These are phyloP conservation scores for Reutealis trisperma DNA, from an alignment of 345 rosid species.

Conservation along the genomic window DNA sequence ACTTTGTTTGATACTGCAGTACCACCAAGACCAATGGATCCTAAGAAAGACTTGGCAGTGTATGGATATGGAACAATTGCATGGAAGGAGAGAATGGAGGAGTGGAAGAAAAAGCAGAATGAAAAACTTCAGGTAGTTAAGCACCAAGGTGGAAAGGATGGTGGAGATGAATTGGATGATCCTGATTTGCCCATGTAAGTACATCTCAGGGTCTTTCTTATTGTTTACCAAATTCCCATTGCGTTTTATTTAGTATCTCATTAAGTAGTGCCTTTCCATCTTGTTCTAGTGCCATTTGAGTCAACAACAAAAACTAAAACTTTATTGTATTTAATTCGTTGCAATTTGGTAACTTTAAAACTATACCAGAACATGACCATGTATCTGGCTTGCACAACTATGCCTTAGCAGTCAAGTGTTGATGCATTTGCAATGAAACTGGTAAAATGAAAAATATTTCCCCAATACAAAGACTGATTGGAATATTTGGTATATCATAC, in stretches of 20 bases:
- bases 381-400: too few species aligned
- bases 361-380: neutral
- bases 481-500: neutral
- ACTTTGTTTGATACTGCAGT: slow-evolving; percentile 44
- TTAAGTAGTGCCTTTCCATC: too few species aligned
- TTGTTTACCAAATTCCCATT: neutral
- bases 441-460: neutral
- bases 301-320: too few species aligned
- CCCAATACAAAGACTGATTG: neutral
- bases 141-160: slow-evolving; percentile 49
- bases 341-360: neutral
- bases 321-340: neutral
- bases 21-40: slow-evolving; percentile 82
- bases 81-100: slow-evolving; percentile 91
- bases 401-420: too few species aligned
- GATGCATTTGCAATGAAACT: neutral
- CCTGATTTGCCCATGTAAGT: slow-evolving; percentile 75
- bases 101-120: slow-evolving; percentile 75
- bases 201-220: neutral
- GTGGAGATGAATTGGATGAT: slow-evolving; percentile 51
- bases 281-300: too few species aligned
- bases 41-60: slow-evolving; percentile 77
- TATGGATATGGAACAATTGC: slow-evolving; percentile 94
- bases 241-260: neutral
- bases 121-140: slow-evolving; percentile 68